These are phyloP conservation scores for Solidago caesia DNA, from an alignment of 129 eudicot species.

Conservation along the genomic window DNA sequence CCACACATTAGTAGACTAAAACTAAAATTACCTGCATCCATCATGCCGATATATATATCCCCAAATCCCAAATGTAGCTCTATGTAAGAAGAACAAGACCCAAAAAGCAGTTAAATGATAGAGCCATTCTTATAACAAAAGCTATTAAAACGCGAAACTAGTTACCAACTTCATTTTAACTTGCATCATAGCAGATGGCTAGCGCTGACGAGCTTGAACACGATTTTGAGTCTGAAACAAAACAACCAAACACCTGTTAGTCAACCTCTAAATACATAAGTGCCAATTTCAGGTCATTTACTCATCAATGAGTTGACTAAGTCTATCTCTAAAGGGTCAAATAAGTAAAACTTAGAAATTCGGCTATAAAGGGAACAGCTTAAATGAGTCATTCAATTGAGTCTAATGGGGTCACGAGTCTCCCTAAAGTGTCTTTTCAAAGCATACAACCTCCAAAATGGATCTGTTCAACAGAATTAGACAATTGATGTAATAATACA, in stretches of 20 bases:
- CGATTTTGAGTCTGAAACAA: slow-evolving; percentile 44
- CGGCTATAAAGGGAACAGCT: not conserved
- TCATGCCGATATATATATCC: slow-evolving; percentile 15
- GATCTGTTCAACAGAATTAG: not conserved
- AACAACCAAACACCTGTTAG: slow-evolving; percentile 12
- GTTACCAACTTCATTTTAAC: slow-evolving; percentile 34
- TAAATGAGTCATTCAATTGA: not conserved
- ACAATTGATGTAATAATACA: not conserved
- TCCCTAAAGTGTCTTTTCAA: not conserved
- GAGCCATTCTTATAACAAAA: slow-evolving; percentile 18
- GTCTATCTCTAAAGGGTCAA: not conserved
- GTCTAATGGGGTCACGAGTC: not conserved
- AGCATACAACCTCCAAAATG: not conserved
- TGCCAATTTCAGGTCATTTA: slow-evolving; percentile 10
- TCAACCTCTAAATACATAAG: not conserved
- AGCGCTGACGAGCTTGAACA: slow-evolving; percentile 41
- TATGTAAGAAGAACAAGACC: slow-evolving; percentile 23
- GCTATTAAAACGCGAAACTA: slow-evolving; percentile 12
- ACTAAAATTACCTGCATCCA: slow-evolving; percentile 27
- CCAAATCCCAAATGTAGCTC: slow-evolving; percentile 11
- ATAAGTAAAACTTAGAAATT: not conserved
- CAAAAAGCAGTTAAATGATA: slow-evolving; percentile 15
- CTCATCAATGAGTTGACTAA: not conserved
- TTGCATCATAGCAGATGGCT: slow-evolving; percentile 51
- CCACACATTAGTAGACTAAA: slow-evolving; percentile 5